Percentiles rank a stretch among this genome's conserved stretches.
phyloP scores from a whole-genome alignment of 1,284 basidiomycete genomes.

The Puccinia hordei region DNA sequence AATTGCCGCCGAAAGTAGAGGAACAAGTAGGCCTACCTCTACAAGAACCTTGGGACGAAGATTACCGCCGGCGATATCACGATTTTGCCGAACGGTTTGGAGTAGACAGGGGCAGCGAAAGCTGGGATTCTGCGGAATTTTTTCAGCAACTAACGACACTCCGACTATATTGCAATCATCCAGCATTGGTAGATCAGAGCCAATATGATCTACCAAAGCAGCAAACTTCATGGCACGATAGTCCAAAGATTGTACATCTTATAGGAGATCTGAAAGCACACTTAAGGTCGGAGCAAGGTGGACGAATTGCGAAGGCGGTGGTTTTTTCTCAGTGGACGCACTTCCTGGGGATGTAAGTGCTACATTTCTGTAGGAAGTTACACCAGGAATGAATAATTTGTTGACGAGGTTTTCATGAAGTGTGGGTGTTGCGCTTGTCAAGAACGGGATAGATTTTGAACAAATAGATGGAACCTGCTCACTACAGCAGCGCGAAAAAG shows the following conservation, averaged over 20 bases:
- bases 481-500: background rate
- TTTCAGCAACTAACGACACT: background rate
- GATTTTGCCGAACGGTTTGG: background rate
- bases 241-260: background rate
- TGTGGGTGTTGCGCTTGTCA: background rate
- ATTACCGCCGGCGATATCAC: background rate
- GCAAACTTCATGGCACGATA: background rate
- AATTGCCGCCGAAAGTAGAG: slow-evolving; percentile 1
- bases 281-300: background rate
- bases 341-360: background rate
- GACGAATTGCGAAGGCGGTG: background rate
- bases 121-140: slow-evolving; percentile 2
- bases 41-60: background rate
- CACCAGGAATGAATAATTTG: background rate
- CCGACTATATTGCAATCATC: background rate
- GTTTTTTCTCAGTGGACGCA: background rate
- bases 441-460: background rate
- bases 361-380: background rate
- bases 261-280: slow-evolving; percentile 1
- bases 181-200: background rate
- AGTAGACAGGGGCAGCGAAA: background rate
- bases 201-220: background rate
- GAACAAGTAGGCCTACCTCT: background rate
- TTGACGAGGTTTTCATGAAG: background rate
- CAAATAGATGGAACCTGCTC: background rate